Base-by-base conservation (phyloP, 225 moss, liverwort and hornwort genomes). In the Climacium dendroides region DNA sequence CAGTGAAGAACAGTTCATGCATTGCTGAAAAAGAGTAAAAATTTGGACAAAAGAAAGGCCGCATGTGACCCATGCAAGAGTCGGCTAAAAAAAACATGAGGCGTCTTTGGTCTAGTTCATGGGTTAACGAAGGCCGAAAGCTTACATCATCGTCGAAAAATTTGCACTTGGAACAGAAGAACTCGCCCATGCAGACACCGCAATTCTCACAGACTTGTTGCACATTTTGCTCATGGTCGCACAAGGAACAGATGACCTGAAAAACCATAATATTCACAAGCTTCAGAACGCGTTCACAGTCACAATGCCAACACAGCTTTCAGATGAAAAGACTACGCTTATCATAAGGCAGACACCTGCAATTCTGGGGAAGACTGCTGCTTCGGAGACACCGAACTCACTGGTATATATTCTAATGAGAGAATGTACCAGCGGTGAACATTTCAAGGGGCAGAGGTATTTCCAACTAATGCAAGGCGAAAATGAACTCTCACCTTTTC, bases 171-270 rank as follows among this genome's bases (percentile, higher is more conserved):
- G 87, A 86, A 70, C 99, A 99, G 86, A 96, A 99, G 57, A 94
- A 99, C 41, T 96, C 96, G 82, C 99, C 99, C 99, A 99, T 97
- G 78, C 92, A 90, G 26, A 99, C 99, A 78, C 97, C 99, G 85
- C 99, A 99, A 59, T 90, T 94, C 80, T 92, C 88, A 77, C 97
- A 99, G 29, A 95, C 91, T 67, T 96, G 97, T 63, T 95, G 96
- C 80, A 96, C 96, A 89, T 93, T 86, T 82, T 99, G 99, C 89
- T 99, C 99, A 26, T 96, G 94, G 8, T 91, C 85, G 83, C 99
- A 99, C 81, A 97, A 86, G 4, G 94, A 95, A 86, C 99, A 99
- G 74, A 99, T 97, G 50, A 98, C 93, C 95, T 95, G 88, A 53
- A 92, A 22, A 76, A 41, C 34, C 72, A 62, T 17, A 35, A 35